Evolutionary conservation across 805 yeast genomes (phyloP).

Genomic region (Myxozyma udenii): DNA sequence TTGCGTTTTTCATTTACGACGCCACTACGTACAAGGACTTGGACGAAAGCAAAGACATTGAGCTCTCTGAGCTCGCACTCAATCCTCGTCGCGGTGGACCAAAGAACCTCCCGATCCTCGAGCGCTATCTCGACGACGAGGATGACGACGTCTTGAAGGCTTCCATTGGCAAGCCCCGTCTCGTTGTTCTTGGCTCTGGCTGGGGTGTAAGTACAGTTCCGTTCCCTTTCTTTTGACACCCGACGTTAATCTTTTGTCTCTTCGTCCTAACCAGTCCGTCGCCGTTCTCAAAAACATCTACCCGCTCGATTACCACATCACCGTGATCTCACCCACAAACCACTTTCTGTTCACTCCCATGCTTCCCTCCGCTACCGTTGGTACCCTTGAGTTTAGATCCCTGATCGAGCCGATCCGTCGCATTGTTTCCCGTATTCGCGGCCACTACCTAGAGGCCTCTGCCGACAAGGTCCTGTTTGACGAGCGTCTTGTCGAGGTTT

Average conservation of each 20-base stretch:
- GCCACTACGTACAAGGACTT: slow-evolving; percentile 54
- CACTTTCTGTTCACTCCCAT: slow-evolving; percentile 90
- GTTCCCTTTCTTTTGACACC: background rate
- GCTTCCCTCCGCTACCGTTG: slow-evolving; percentile 91
- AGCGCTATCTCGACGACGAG: slow-evolving; percentile 54
- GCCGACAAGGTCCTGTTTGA: slow-evolving; percentile 59
- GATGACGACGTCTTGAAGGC: slow-evolving; percentile 44
- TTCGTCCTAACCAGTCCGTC: slow-evolving; percentile 45
- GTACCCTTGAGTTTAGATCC: slow-evolving; percentile 55
- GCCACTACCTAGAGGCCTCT: slow-evolving; percentile 61
- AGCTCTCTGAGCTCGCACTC: slow-evolving; percentile 53
- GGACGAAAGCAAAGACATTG: slow-evolving; percentile 45
- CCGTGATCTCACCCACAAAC: slow-evolving; percentile 89
- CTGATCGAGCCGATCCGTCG: slow-evolving; percentile 62
- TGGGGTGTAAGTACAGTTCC: slow-evolving; percentile 60
- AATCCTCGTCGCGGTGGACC: slow-evolving; percentile 64
- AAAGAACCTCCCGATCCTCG: slow-evolving; percentile 62
- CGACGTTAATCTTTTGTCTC: background rate
- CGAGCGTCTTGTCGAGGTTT: slow-evolving; percentile 57
- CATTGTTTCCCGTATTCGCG: slow-evolving; percentile 51
- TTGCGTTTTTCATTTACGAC: slow-evolving; percentile 61
- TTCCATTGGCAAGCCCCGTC: slow-evolving; percentile 23
- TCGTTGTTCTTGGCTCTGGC: slow-evolving; percentile 66
- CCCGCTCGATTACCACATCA: slow-evolving; percentile 80
- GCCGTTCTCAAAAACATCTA: slow-evolving; percentile 79